A percentile compares a stretch with the other conserved stretches of the same genome.
phyloP scores from a whole-genome alignment of 2,329 filamentous ascomycete genomes.

The Gaeumannomyces tritici region DNA sequence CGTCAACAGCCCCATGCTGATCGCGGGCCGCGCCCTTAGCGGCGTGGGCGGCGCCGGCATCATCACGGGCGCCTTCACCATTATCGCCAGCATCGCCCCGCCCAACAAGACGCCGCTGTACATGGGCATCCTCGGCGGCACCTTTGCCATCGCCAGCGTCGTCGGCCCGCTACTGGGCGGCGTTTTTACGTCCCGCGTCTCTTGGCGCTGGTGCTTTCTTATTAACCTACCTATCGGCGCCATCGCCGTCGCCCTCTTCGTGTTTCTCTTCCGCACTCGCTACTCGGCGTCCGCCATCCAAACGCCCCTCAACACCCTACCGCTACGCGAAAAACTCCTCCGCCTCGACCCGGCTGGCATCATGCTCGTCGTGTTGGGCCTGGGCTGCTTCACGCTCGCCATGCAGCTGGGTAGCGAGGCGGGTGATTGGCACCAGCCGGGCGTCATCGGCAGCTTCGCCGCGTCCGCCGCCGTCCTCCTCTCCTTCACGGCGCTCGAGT shows the following conservation, averaged over 20 bases:
- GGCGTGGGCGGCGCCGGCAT: conserved; percentile 40
- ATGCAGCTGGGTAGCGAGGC: conserved; percentile 1
- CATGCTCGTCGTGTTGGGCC: not conserved
- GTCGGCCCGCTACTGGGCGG: conserved; percentile 35
- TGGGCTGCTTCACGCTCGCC: conserved; percentile 1
- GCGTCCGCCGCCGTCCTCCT: not conserved
- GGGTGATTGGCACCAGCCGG: not conserved
- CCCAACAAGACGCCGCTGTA: conserved; percentile 27
- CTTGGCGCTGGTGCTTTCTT: conserved; percentile 36
- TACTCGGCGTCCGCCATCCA: no score
- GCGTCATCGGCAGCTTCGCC: not conserved
- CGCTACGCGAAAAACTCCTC: not conserved
- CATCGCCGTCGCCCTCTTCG: conserved; percentile 7
- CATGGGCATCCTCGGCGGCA: conserved; percentile 11
- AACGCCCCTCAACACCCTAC: not conserved
- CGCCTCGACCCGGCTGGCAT: not conserved
- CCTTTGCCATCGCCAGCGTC: conserved; percentile 29
- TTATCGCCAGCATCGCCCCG: conserved; percentile 29
- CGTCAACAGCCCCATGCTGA: conserved; percentile 37
- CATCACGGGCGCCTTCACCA: conserved; percentile 38
- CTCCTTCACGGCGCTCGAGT: not conserved
- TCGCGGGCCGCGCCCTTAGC: conserved; percentile 41
- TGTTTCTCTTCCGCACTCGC: not conserved
- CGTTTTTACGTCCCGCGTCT: conserved; percentile 23
- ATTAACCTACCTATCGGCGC: conserved; percentile 33